phyloP scores from a whole-genome alignment of 768 basidiomycete genomes.

The Chalciporus piperatus region DNA sequence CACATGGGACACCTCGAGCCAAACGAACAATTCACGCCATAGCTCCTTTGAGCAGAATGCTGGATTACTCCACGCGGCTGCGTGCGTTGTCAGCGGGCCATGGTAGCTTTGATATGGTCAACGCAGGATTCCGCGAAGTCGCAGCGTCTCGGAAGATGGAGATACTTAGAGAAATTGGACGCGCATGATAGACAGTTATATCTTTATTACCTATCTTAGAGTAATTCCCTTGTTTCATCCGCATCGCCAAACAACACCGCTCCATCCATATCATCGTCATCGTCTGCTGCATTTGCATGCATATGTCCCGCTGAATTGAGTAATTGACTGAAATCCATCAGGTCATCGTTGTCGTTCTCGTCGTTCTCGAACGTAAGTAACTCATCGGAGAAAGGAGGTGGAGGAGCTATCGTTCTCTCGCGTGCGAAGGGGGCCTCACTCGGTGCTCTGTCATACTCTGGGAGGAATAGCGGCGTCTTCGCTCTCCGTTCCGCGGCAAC shows the following conservation, averaged over 20 bases:
- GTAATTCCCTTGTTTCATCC: conserved; percentile 68
- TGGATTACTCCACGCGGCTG: conserved; percentile 76
- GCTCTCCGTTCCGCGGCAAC: conserved; percentile 33
- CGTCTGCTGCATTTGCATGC: conserved; percentile 58
- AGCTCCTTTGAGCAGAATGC: conserved; percentile 77
- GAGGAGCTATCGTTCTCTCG: conserved; percentile 34
- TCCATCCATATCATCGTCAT: conserved; percentile 76
- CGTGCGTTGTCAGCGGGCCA: conserved; percentile 82
- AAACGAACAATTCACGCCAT: conserved; percentile 69
- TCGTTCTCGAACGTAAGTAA: conserved; percentile 29
- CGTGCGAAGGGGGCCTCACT: conserved; percentile 34
- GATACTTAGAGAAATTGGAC: conserved; percentile 77
- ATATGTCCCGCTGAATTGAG: conserved; percentile 57
- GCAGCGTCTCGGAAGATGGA: conserved; percentile 59
- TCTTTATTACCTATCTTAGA: conserved; percentile 20
- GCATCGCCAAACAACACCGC: conserved; percentile 79
- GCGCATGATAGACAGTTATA: conserved; percentile 42
- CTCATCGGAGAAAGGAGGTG: conserved; percentile 43
- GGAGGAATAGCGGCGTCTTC: conserved; percentile 71
- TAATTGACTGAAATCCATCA: conserved; percentile 76
- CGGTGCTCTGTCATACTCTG: conserved; percentile 51
- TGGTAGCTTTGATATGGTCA: conserved; percentile 75
- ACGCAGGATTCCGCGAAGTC: conserved; percentile 75
- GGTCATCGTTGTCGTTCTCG: conserved; percentile 44
- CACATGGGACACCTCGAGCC: conserved; percentile 36